Evolutionary conservation across 495 filamentous ascomycete species (phyloP).

Genomic region (Trichoderma asperelloides): DNA sequence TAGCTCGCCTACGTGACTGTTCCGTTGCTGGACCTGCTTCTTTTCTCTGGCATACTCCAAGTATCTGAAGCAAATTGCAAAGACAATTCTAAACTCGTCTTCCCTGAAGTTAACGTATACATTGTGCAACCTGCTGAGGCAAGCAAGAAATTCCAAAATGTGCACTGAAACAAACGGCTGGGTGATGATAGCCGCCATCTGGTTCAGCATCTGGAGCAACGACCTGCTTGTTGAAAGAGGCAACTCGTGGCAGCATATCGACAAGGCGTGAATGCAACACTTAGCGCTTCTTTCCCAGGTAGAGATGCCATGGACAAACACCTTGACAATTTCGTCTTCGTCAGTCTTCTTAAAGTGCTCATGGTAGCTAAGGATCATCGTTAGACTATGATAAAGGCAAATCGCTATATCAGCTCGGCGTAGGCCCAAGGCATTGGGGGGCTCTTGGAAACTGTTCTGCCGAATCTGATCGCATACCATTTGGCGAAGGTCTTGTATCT

Average conservation of each 20-base stretch:
- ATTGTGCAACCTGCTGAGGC: slow-evolving; percentile 74
- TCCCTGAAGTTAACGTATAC: slow-evolving; percentile 81
- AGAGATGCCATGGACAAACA: slow-evolving; percentile 73
- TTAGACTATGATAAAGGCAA: slow-evolving; percentile 76
- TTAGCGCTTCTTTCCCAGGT: slow-evolving; percentile 80
- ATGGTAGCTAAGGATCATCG: slow-evolving; percentile 81
- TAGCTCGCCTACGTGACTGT: slow-evolving; percentile 24
- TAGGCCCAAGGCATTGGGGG: slow-evolving; percentile 61
- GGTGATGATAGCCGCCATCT: slow-evolving; percentile 91
- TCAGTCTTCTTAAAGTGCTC: slow-evolving; percentile 74
- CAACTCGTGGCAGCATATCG: slow-evolving; percentile 88
- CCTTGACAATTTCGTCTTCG: slow-evolving; percentile 77
- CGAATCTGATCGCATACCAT: slow-evolving; percentile 74
- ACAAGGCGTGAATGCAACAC: slow-evolving; percentile 87
- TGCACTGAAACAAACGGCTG: slow-evolving; percentile 85
- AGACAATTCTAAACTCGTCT: slow-evolving; percentile 82
- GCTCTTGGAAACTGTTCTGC: slow-evolving; percentile 62
- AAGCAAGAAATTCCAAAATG: slow-evolving; percentile 85
- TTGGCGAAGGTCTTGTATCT: slow-evolving; percentile 69
- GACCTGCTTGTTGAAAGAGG: slow-evolving; percentile 73
- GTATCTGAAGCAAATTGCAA: slow-evolving; percentile 90
- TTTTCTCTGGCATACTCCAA: slow-evolving; percentile 57
- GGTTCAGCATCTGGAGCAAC: slow-evolving; percentile 73
- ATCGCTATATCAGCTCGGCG: slow-evolving; percentile 83
- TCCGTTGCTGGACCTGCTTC: slow-evolving; percentile 29